These are phyloP conservation scores for Diospyros lotus DNA, from an alignment of 148 eudicot genomes.

Conservation along the genomic window DNA sequence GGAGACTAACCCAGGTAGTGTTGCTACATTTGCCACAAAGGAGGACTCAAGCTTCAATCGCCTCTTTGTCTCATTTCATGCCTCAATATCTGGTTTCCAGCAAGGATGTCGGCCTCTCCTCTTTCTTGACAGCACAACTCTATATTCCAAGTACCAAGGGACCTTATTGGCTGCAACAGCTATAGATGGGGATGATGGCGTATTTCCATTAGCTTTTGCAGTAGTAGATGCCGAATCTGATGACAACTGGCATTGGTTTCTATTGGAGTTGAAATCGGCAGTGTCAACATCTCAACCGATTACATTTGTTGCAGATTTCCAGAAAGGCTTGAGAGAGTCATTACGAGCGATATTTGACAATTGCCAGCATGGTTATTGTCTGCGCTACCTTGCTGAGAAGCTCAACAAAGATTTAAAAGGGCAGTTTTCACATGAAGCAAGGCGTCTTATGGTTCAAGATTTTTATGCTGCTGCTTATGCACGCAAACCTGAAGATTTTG, in stretches of 20 bases:
- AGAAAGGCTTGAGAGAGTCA: constrained; percentile 40
- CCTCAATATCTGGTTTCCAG: constrained; percentile 41
- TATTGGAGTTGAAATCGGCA: constrained; percentile 40
- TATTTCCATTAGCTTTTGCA: constrained; percentile 47
- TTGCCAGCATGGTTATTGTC: constrained; percentile 41
- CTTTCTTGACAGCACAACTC: constrained; percentile 36
- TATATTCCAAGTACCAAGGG: constrained; percentile 49
- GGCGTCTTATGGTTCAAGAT: constrained; percentile 52
- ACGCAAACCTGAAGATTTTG: constrained; percentile 34
- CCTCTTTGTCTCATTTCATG: constrained; percentile 44
- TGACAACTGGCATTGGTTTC: constrained; percentile 53
- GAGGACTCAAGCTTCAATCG: constrained; percentile 54
- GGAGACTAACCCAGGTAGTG: constrained; percentile 50
- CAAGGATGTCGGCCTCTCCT: constrained; percentile 55
- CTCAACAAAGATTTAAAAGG: constrained; percentile 47
- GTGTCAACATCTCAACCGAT: constrained; percentile 27
- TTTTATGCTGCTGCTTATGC: constrained; percentile 53
- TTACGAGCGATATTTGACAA: constrained; percentile 33
- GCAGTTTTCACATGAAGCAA: constrained; percentile 47
- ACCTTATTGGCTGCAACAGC: constrained; percentile 43
- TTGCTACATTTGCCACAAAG: constrained; percentile 36
- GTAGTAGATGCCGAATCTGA: constrained; percentile 42
- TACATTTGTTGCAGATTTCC: constrained; percentile 52
- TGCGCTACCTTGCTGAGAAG: constrained; percentile 46
- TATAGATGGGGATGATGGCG: constrained; percentile 50